phyloP scores from a whole-genome alignment of 805 yeast genomes.

The Teunomyces stri region DNA sequence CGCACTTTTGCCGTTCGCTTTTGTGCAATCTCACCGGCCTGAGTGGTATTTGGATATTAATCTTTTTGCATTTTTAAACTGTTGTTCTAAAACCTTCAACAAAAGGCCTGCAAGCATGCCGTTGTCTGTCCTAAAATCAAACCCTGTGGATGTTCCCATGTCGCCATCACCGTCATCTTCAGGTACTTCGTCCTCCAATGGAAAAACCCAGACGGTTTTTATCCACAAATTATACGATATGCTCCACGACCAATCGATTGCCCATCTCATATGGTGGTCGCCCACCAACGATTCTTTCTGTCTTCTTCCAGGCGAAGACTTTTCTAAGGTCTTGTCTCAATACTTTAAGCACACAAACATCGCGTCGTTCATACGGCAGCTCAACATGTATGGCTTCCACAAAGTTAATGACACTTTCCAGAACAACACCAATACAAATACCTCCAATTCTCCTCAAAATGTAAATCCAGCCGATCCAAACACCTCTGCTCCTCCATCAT shows the following conservation, averaged over 20 bases:
- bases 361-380: conserved; percentile 42
- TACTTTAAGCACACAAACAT: conserved; percentile 51
- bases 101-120: conserved; percentile 1
- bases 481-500: conserved; percentile 16
- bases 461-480: conserved; percentile 10
- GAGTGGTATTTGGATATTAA: not conserved
- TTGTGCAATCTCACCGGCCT: not conserved
- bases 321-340: conserved; percentile 64
- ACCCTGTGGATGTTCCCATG: conserved; percentile 1
- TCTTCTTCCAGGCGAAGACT: conserved; percentile 83
- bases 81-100: not conserved
- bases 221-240: conserved; percentile 88
- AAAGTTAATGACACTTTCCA: conserved; percentile 42
- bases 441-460: conserved; percentile 3
- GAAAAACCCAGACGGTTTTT: conserved; percentile 51
- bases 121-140: not conserved
- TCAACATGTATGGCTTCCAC: conserved; percentile 47
- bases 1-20: conserved; percentile 3
- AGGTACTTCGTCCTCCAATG: conserved; percentile 9
- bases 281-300: conserved; percentile 67
- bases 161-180: conserved; percentile 3
- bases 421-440: conserved; percentile 14
- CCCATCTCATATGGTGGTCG: conserved; percentile 86
- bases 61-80: not conserved
- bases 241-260: conserved; percentile 73